Conservation (phyloP, 345 rosid genomes). For the Acer saccharum region DNA sequence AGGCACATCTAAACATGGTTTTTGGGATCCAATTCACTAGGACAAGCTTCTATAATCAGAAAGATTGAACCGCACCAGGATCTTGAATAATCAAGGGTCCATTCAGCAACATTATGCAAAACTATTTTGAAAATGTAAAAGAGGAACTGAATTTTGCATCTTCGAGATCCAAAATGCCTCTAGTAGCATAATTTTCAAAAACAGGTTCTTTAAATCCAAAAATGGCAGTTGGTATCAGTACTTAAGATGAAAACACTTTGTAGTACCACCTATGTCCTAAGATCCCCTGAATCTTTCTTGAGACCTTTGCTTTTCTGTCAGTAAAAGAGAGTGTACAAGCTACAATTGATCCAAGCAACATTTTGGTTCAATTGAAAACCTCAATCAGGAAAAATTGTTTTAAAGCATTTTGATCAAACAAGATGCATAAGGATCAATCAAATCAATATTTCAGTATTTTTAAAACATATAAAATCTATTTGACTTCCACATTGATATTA, state of each 20-base stretch:
- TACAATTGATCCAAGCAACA: neutral
- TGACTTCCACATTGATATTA: neutral
- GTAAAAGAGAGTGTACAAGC: neutral
- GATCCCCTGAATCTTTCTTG: neutral
- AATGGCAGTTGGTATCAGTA: neutral
- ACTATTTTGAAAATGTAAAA: neutral
- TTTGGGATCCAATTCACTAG: neutral
- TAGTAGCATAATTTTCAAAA: neutral
- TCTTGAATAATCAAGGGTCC: neutral
- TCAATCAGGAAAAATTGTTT: neutral
- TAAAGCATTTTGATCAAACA: neutral
- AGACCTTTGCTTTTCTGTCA: neutral
- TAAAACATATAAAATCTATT: neutral
- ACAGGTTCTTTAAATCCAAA: neutral
- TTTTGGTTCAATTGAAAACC: neutral
- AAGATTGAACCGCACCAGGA: neutral
- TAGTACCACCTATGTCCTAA: neutral
- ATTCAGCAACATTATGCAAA: neutral
- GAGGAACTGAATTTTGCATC: neutral
- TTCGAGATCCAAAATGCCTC: neutral
- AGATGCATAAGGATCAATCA: neutral
- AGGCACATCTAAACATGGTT: neutral
- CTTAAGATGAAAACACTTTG: neutral
- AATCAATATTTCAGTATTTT: no score
- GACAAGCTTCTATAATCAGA: neutral